A percentile compares a stretch with the other conserved stretches of the same genome.
Conservation (phyloP, 1,284 basidiomycete species). For the Inonotus hispidus region DNA sequence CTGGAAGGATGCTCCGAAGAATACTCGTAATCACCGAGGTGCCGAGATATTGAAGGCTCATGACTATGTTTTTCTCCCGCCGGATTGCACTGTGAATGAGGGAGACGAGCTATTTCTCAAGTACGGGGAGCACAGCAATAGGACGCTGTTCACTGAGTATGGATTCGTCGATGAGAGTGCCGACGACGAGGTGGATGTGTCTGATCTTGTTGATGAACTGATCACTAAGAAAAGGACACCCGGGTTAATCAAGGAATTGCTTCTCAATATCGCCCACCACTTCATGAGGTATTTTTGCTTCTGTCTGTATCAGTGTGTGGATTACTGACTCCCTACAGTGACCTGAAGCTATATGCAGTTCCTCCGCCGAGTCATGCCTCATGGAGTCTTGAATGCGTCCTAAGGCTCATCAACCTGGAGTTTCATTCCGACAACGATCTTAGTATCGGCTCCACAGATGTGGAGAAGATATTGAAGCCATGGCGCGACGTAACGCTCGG, state of each 20-base stretch:
- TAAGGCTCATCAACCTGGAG: constrained; percentile 56
- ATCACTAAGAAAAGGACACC: constrained; percentile 36
- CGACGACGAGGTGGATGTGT: constrained; percentile 56
- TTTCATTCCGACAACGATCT: constrained; percentile 15
- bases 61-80: constrained; percentile 50
- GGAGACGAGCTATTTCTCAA: constrained; percentile 67
- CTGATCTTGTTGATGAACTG: constrained; percentile 47
- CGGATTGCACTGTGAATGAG: constrained; percentile 32
- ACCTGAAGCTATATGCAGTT: constrained; percentile 66
- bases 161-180: constrained; percentile 57
- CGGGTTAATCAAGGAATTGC: constrained; percentile 40
- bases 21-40: neutral
- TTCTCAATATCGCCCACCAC: constrained; percentile 66
- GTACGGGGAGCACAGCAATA: constrained; percentile 74
- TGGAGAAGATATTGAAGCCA: constrained; percentile 32
- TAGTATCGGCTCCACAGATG: constrained; percentile 23
- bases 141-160: constrained; percentile 76
- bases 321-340: constrained; percentile 37
- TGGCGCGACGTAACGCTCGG: constrained; percentile 60
- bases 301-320: neutral
- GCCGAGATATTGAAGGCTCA: constrained; percentile 24
- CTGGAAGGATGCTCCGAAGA: constrained; percentile 24
- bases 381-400: constrained; percentile 64
- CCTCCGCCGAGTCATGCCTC: constrained; percentile 66
- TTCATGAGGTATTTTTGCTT: constrained; percentile 54